Evolutionary conservation across 306 rosid species (phyloP).

Genomic region (Vigna radiata): DNA sequence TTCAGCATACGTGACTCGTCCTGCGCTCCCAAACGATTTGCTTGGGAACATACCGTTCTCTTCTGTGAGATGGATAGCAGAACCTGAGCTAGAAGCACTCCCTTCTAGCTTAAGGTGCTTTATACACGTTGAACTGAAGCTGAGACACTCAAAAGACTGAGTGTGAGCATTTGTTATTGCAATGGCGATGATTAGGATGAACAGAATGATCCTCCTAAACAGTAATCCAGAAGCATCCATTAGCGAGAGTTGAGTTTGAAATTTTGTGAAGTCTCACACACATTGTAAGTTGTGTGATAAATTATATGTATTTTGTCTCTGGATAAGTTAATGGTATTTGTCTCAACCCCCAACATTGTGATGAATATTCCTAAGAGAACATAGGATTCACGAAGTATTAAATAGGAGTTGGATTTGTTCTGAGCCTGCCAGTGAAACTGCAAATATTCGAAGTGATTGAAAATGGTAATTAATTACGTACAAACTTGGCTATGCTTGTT

Average conservation of each 20-base stretch:
- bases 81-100: constrained; percentile 9
- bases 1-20: constrained; percentile 27
- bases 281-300: not conserved
- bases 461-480: not conserved
- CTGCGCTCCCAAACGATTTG: not conserved
- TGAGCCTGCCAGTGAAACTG: not conserved
- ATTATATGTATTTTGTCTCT: not conserved
- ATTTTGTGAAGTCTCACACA: constrained; percentile 4
- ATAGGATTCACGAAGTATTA: not conserved
- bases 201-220: constrained; percentile 1
- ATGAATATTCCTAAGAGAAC: not conserved
- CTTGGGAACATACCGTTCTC: not conserved
- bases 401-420: not conserved
- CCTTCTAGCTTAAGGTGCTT: constrained; percentile 9
- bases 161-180: constrained; percentile 20
- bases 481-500: not conserved
- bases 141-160: constrained; percentile 15
- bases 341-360: constrained; percentile 16
- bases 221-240: constrained; percentile 25
- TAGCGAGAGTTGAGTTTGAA: constrained; percentile 26
- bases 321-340: not conserved
- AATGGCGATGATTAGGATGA: constrained; percentile 17
- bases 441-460: not conserved
- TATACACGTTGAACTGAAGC: not conserved
- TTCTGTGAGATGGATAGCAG: constrained; percentile 36